Evolutionary conservation across 805 yeast genomes (phyloP), one percentile per base, ranked within the genome.

Genomic region (Ogataea henricii): DNA sequence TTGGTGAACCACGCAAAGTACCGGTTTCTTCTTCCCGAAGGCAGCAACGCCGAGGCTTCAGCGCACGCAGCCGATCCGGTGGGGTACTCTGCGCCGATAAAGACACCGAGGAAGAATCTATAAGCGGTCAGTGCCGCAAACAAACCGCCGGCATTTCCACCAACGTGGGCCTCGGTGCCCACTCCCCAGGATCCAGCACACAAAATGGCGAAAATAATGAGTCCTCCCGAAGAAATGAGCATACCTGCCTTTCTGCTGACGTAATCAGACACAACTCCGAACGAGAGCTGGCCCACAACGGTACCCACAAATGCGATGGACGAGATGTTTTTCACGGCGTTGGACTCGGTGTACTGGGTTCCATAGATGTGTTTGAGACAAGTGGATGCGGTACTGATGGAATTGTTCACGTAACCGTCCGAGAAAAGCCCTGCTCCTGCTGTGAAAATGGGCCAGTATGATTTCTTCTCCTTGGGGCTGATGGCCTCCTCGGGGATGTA

Each of bases 31-130:
- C 78, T 76, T 48, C 96, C 96, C n/a, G 81, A 76, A 14, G 91
- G 87, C 57, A 90, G 71, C 52, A 80, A 70, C 47, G 87, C 83
- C 39, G 95, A 82, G 33, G 95, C 94, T 68, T 91, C 97, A 23
- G 97, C 90, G 57, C 95, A 89, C 30, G 96, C 95, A 16, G 91
- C 92, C 7, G 96, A 85, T 38, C 96, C 91, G 12, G 95, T 85
- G 40, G 97, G 96, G 64, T 91, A 91, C 69, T 91, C 98, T 42
- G 95, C 91, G 59, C 98, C 98, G 58, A 92, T 87, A 59, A 91
- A 95, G 54, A 89, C 73, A 69, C 98, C 98, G 43, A 91, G 71
- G 68, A 91, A 84, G 67, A 88, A 88, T 67, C 98, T 79, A 66
- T 85, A 89, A 8, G 84, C 85, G 7, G 96, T 88, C 46, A 91